Evolutionary conservation across 2,329 filamentous ascomycete genomes (phyloP).

Genomic region (Fusarium chlamydosporum): DNA sequence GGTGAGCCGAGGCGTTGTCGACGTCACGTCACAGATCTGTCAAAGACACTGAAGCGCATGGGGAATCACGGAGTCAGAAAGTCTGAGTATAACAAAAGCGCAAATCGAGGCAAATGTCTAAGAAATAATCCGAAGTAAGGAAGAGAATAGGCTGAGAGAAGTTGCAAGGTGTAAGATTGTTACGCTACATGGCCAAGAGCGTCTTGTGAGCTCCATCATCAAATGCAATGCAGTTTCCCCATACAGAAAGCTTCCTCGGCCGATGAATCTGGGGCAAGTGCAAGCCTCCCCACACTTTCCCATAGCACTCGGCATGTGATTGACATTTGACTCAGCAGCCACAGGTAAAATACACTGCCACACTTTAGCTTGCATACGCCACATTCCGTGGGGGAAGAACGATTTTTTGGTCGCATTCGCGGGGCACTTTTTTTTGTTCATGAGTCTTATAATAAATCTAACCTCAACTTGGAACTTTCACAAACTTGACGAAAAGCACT

Average conservation of each 20-base stretch:
- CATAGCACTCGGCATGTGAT: constrained; percentile 50
- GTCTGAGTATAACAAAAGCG: neutral
- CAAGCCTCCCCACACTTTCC: constrained; percentile 47
- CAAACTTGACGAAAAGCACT: neutral
- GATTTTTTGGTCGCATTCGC: constrained; percentile 44
- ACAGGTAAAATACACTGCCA: constrained; percentile 20
- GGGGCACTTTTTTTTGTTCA: constrained; percentile 48
- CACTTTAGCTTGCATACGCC: constrained; percentile 26
- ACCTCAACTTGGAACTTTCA: constrained; percentile 1
- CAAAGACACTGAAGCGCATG: constrained; percentile 32
- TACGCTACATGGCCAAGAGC: constrained; percentile 23
- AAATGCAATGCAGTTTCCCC: constrained; percentile 25
- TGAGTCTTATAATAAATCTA: constrained; percentile 19
- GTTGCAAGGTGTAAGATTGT: constrained; percentile 23
- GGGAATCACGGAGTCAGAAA: constrained; percentile 20
- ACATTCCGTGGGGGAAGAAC: constrained; percentile 32
- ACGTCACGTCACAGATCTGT: constrained; percentile 48
- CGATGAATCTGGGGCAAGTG: constrained; percentile 49
- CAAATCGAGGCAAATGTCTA: neutral
- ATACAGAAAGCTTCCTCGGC: constrained; percentile 49
- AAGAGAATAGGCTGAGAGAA: constrained; percentile 1
- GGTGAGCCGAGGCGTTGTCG: constrained; percentile 34
- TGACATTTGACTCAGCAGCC: constrained; percentile 41
- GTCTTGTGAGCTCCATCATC: constrained; percentile 37
- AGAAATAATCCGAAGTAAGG: neutral